Evolutionary conservation across 495 filamentous ascomycete species (phyloP).

Genomic region (Penicillium lagena): DNA sequence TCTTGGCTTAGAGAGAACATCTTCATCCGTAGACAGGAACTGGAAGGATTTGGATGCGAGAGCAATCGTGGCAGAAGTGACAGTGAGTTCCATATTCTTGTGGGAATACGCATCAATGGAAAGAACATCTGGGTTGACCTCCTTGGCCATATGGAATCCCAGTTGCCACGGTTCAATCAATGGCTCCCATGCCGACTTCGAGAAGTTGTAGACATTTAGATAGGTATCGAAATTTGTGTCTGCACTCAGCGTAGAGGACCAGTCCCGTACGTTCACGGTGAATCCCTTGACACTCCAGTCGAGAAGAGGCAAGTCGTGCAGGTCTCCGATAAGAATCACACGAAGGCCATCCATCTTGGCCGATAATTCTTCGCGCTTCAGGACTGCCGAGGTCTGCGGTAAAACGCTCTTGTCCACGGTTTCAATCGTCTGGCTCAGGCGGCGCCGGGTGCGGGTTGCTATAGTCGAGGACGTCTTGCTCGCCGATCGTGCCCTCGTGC

Average conservation of each 20-base stretch:
- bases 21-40: slow-evolving; percentile 83
- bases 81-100: slow-evolving; percentile 81
- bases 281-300: slow-evolving; percentile 94
- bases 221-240: slow-evolving; percentile 89
- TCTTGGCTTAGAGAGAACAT: slow-evolving; percentile 89
- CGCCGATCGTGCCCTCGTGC: slow-evolving; percentile 48
- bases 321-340: slow-evolving; percentile 88
- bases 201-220: slow-evolving; percentile 96
- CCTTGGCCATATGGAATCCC: slow-evolving; percentile 81
- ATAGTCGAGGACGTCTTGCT: slow-evolving; percentile 60
- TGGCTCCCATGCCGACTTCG: slow-evolving; percentile 97
- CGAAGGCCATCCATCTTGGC: slow-evolving; percentile 82
- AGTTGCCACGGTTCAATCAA: slow-evolving; percentile 94
- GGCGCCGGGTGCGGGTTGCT: slow-evolving; percentile 34
- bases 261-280: slow-evolving; percentile 74
- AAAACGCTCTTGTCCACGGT: slow-evolving; percentile 10
- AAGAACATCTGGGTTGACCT: slow-evolving; percentile 65
- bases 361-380: slow-evolving; percentile 78
- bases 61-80: slow-evolving; percentile 92
- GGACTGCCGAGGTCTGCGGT: slow-evolving; percentile 44
- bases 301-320: slow-evolving; percentile 89
- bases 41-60: slow-evolving; percentile 86
- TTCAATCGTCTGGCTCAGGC: slow-evolving; percentile 26
- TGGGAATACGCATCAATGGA: slow-evolving; percentile 82
- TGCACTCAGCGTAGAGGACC: slow-evolving; percentile 80